These are phyloP conservation scores for Chlamydomonas sphaeroides DNA, from an alignment of 139 green algal species.

Conservation along the genomic window DNA sequence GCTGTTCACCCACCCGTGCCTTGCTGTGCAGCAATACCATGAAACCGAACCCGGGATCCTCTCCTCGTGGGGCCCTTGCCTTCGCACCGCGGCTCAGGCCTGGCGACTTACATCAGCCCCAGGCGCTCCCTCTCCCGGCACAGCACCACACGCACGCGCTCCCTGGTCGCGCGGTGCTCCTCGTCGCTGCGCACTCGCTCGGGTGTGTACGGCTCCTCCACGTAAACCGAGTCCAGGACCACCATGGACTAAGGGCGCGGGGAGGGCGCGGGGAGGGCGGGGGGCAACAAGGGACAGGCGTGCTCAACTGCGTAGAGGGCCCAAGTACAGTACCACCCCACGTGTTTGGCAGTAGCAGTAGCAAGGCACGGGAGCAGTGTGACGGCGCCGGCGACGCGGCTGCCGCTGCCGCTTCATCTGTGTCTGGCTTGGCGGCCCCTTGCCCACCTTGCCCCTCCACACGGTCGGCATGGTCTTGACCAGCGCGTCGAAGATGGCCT, in stretches of 20 bases:
- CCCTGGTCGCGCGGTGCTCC: conserved; percentile 46
- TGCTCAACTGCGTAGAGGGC: no score
- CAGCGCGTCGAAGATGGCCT: conserved; percentile 85
- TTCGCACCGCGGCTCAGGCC: no score
- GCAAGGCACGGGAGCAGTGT: no score
- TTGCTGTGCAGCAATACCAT: no score
- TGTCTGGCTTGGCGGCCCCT: no score
- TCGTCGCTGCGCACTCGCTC: conserved; percentile 11
- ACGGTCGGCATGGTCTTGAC: conserved; percentile 85
- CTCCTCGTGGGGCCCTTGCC: no score
- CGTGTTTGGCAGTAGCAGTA: no score
- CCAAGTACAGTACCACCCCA: neutral
- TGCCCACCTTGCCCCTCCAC: conserved; percentile 66
- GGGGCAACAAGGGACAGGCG: neutral
- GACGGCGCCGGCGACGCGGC: no score
- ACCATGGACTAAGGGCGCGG: conserved; percentile 74
- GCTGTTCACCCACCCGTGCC: no score
- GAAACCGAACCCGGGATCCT: no score
- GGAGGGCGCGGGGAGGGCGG: neutral
- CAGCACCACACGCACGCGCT: conserved; percentile 79
- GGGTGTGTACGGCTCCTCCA: conserved; percentile 54
- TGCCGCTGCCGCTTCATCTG: no score
- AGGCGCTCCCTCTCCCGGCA: conserved; percentile 41
- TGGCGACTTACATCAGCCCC: conserved; percentile 40
- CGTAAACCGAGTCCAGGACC: conserved; percentile 76